Conservation (phyloP, 306 rosid genomes). For the Crotalaria pallida region DNA sequence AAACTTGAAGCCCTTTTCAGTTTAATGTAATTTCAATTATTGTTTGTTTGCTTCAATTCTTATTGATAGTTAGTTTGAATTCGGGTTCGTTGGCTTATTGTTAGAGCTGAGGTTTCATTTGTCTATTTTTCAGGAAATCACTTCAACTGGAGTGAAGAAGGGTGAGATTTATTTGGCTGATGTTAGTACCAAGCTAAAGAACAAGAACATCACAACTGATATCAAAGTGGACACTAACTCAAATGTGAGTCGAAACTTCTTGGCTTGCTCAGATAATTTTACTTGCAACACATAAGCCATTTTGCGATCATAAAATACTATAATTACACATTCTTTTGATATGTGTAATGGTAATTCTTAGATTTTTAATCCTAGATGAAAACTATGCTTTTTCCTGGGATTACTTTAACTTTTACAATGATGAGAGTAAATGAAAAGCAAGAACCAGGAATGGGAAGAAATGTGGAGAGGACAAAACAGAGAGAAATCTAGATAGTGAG, state of each 20-base stretch:
- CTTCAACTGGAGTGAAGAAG: slow-evolving; percentile 75
- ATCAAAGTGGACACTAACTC: slow-evolving; percentile 87
- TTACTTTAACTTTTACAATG: background rate
- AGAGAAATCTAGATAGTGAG: background rate
- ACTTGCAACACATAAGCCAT: background rate
- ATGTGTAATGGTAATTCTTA: background rate
- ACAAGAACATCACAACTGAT: slow-evolving; percentile 90
- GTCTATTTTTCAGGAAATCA: slow-evolving; percentile 51
- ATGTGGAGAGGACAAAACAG: background rate
- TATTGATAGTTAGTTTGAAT: background rate
- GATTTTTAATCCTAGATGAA: background rate
- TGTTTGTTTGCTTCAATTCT: background rate
- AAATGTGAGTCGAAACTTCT: slow-evolving; percentile 45
- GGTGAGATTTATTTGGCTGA: slow-evolving; percentile 73
- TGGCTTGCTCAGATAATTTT: background rate
- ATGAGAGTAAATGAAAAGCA: background rate
- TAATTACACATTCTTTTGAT: background rate
- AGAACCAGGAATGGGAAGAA: background rate
- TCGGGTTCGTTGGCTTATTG: background rate
- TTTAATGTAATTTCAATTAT: background rate
- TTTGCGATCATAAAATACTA: background rate
- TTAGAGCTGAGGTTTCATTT: background rate
- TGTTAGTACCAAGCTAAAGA: slow-evolving; percentile 74
- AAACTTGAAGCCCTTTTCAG: background rate
- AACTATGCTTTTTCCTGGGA: background rate